A percentile compares a stretch with the other conserved stretches of the same genome.
These are phyloP conservation scores for Xylaria intraflava DNA, from an alignment of 495 filamentous ascomycete species.

Conservation along the genomic window DNA sequence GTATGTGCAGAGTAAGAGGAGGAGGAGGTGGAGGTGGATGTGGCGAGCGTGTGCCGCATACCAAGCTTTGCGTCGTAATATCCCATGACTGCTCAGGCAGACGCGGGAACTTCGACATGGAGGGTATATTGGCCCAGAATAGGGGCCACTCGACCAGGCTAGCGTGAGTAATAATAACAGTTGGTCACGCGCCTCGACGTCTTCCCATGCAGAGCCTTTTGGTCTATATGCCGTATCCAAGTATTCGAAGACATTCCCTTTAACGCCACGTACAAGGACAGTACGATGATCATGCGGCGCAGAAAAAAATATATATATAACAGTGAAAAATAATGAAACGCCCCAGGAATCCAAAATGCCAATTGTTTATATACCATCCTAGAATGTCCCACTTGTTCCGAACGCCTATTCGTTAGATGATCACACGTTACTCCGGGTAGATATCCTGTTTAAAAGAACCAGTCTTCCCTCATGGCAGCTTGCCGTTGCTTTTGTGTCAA, in stretches of 20 bases:
- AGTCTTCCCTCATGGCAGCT: constrained; percentile 23
- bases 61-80: background rate
- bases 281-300: background rate
- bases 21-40: no score
- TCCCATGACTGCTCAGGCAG: background rate
- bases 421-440: background rate
- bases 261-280: background rate
- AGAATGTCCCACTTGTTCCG: background rate
- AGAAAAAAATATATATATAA: background rate
- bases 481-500: constrained; percentile 25
- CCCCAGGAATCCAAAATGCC: background rate
- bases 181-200: background rate
- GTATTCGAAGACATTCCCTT: background rate
- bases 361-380: background rate
- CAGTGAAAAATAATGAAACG: background rate
- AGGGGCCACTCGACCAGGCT: background rate
- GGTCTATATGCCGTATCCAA: background rate
- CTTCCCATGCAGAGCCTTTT: background rate
- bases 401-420: background rate
- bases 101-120: background rate
- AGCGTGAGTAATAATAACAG: background rate
- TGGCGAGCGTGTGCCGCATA: no score
- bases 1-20: no score
- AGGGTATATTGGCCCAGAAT: background rate
- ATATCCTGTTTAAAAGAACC: constrained; percentile 28